These are phyloP conservation scores for Phaeosphaeria sp. DNA, from an alignment of 2,329 filamentous ascomycete genomes.

Conservation along the genomic window DNA sequence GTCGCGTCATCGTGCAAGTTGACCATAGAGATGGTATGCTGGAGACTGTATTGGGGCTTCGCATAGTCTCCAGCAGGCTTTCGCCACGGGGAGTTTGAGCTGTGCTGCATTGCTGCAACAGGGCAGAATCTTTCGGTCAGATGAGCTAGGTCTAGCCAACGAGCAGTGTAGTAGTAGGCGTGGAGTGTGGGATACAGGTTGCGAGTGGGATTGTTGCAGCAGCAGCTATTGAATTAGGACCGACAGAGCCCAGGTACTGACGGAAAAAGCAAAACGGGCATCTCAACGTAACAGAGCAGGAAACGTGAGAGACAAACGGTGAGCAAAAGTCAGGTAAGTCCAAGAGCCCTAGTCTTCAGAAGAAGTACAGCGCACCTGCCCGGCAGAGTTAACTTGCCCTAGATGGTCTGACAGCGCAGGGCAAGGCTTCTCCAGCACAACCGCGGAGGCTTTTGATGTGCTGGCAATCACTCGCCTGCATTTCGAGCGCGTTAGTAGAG, in stretches of 20 bases:
- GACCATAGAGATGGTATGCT: slow-evolving; percentile 49
- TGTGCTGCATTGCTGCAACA: slow-evolving; percentile 44
- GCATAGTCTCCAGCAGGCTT: slow-evolving; percentile 37
- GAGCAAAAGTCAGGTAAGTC: slow-evolving; percentile 34
- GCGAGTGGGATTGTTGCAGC: slow-evolving; percentile 17
- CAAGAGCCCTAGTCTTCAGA: slow-evolving; percentile 37
- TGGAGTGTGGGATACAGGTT: slow-evolving; percentile 20
- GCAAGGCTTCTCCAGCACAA: slow-evolving; percentile 37
- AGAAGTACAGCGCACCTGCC: slow-evolving; percentile 41
- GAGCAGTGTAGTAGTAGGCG: slow-evolving; percentile 23
- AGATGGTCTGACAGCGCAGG: slow-evolving; percentile 31
- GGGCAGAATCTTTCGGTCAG: slow-evolving; percentile 24
- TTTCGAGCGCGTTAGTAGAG: slow-evolving; percentile 47
- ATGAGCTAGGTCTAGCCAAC: slow-evolving; percentile 30
- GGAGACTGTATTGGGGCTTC: slow-evolving; percentile 44
- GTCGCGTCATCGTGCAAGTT: slow-evolving; percentile 48
- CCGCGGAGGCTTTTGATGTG: slow-evolving; percentile 48
- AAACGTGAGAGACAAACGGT: slow-evolving; percentile 32
- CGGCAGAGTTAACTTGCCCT: slow-evolving; percentile 23
- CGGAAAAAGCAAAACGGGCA: slow-evolving; percentile 39
- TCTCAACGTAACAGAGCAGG: slow-evolving; percentile 30
- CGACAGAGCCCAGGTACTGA: slow-evolving; percentile 24
- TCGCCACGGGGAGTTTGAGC: slow-evolving; percentile 45
- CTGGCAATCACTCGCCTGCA: slow-evolving; percentile 48
- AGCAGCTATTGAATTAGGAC: slow-evolving; percentile 13